Evolutionary conservation across 2,329 filamentous ascomycete species (phyloP), one percentile per base, ranked within the genome.

Genomic region (Phyllosticta paracitricarpa): DNA sequence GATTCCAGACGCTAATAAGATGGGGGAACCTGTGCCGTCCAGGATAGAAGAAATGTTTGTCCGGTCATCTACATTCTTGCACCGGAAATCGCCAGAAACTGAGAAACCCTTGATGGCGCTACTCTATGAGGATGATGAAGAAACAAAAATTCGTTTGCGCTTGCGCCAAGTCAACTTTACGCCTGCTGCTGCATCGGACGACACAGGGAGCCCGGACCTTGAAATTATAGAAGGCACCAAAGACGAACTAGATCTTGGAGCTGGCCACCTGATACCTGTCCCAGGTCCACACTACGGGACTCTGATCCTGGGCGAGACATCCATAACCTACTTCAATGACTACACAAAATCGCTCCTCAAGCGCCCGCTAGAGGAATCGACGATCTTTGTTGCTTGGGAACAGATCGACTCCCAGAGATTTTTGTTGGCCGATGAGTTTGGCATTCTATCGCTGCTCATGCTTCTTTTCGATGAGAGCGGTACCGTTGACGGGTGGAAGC

Each of bases 391-490:
- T n/a, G 86, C 91, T 2, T 99, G 93, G 92, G 89, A 89, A 64
- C 84, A 87, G 68, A 86, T 94, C 58, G 89, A 97, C 68, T 84
- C 85, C 25, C 86, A 88, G 51, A 83, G 88, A 68, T 97, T 91
- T 77, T 79, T 97, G n/a, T 77, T 99, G 2, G 91, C 89, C 1
- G 94, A 99, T 71, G 91, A 97, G 67, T 97, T 94, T 70, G 93
- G 94, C 17, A 83, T 82, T 57, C 74, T 99, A 25, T 91, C 93
- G 70, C 78, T 97, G n/a, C 77, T 99, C 48, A 91, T 91, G 71
- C 83, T 99, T 12, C 74, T 88, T 14, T 80, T 90, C 2, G 80
- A 81, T 56, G 77, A 81, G 9, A 82, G 84, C 5, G 83, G 86
- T 17, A 40, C 51, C 6, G 89, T 97, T 0, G 83, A 82, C 14